Percentiles rank a stretch among this genome's conserved stretches.
These are phyloP conservation scores for Barbatosphaeria neglecta DNA, from an alignment of 495 filamentous ascomycete species.

Conservation along the genomic window DNA sequence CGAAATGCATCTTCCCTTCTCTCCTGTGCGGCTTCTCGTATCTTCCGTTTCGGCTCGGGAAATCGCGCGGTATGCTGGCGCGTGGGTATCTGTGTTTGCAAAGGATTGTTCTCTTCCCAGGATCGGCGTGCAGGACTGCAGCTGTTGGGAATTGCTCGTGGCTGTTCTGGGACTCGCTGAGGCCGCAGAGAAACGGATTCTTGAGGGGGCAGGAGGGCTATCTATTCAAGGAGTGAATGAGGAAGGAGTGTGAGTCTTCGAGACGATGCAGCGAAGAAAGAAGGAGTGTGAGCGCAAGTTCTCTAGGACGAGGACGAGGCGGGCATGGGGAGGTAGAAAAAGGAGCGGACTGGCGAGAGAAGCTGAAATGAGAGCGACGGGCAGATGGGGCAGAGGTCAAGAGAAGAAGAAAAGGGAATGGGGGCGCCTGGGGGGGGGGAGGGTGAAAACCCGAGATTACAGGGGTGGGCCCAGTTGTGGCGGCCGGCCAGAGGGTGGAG, in stretches of 20 bases:
- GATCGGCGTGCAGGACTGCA: no score
- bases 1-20: background rate
- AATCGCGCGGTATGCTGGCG: background rate
- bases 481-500: background rate
- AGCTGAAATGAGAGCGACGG: background rate
- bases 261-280: background rate
- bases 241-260: no score
- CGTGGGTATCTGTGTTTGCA: background rate
- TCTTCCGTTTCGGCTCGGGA: background rate
- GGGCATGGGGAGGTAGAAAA: background rate
- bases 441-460: background rate
- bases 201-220: background rate
- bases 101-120: no score
- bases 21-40: background rate
- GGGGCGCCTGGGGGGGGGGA: background rate
- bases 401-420: background rate
- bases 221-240: background rate
- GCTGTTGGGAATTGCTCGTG: no score
- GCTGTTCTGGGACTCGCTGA: no score
- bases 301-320: no score
- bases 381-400: background rate
- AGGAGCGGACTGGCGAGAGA: no score
- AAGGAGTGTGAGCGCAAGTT: background rate
- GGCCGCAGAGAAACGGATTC: no score
- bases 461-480: background rate